These are phyloP conservation scores for Eucalyptus curtisii DNA, from an alignment of 345 rosid species.

Conservation along the genomic window DNA sequence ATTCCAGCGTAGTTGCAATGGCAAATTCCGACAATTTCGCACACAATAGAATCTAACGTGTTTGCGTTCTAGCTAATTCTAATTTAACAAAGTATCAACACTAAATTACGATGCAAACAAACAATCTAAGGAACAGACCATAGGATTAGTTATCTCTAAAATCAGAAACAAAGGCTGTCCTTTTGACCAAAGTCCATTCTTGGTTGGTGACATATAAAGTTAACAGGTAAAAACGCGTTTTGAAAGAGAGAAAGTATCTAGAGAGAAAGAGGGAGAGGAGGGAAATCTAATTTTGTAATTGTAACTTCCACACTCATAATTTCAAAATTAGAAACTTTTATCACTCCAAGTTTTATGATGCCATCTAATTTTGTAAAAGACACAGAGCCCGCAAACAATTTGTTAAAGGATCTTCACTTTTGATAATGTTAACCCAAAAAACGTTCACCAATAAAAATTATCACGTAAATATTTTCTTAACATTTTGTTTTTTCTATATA, in stretches of 20 bases:
- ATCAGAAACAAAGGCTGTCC: neutral
- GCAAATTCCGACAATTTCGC: neutral
- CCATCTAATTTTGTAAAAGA: too few species aligned
- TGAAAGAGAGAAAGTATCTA: neutral
- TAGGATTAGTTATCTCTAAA: too few species aligned
- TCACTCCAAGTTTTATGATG: too few species aligned
- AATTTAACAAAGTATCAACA: neutral
- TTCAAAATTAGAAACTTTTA: too few species aligned
- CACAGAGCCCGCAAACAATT: too few species aligned
- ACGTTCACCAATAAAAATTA: rapidly evolving
- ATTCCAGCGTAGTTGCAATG: neutral
- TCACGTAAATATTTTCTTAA: too few species aligned
- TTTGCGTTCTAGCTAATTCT: neutral
- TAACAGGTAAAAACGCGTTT: neutral
- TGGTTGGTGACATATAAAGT: neutral
- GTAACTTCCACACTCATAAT: too few species aligned
- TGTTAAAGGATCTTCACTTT: neutral
- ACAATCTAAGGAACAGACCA: too few species aligned
- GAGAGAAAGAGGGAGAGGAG: neutral
- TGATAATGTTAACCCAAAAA: neutral
- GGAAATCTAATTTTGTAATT: neutral
- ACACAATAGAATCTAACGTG: neutral
- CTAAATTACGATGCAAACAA: neutral
- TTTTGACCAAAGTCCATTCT: neutral
- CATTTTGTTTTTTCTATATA: too few species aligned